A percentile compares a stretch with the other conserved stretches of the same genome.
phyloP scores from a whole-genome alignment of 2,329 filamentous ascomycete species.

The Cercospora citrullina region DNA sequence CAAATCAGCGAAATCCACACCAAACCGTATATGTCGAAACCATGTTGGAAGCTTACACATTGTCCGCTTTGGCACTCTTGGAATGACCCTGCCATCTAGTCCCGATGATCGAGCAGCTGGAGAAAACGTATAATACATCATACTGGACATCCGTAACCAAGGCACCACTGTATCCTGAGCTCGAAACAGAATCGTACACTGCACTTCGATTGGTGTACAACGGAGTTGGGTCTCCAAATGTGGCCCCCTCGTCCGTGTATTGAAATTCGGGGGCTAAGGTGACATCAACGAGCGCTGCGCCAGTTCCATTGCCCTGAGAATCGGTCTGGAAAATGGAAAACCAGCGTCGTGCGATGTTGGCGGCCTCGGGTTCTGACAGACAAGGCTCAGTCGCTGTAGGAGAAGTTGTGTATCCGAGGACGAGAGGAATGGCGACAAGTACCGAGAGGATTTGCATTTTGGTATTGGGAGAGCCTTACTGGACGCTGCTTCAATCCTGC shows the following conservation, averaged over 20 bases:
- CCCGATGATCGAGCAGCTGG: conserved; percentile 15
- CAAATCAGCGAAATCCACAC: not conserved
- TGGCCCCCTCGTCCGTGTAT: conserved; percentile 17
- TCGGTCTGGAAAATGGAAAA: conserved; percentile 21
- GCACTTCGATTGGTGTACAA: conserved; percentile 11
- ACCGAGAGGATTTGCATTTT: not conserved
- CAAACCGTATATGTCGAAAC: not conserved
- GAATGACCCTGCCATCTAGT: conserved; percentile 13
- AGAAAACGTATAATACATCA: conserved; percentile 6
- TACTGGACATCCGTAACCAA: conserved; percentile 18
- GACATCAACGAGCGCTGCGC: conserved; percentile 13
- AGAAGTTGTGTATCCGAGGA: not conserved
- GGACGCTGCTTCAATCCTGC: not conserved
- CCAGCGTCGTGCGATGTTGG: conserved; percentile 19
- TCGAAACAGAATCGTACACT: conserved; percentile 9
- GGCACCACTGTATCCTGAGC: conserved; percentile 9
- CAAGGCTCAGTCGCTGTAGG: conserved; percentile 7
- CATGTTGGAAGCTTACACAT: conserved; percentile 7
- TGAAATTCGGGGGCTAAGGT: conserved; percentile 12
- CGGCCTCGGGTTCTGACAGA: conserved; percentile 15
- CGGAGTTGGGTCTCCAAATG: conserved; percentile 15
- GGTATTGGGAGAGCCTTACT: not conserved
- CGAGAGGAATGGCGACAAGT: not conserved
- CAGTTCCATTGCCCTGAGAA: conserved; percentile 14
- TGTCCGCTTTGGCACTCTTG: conserved; percentile 13